phyloP scores from a whole-genome alignment of 2,329 filamentous ascomycete species.

The Penicillium crustosum region DNA sequence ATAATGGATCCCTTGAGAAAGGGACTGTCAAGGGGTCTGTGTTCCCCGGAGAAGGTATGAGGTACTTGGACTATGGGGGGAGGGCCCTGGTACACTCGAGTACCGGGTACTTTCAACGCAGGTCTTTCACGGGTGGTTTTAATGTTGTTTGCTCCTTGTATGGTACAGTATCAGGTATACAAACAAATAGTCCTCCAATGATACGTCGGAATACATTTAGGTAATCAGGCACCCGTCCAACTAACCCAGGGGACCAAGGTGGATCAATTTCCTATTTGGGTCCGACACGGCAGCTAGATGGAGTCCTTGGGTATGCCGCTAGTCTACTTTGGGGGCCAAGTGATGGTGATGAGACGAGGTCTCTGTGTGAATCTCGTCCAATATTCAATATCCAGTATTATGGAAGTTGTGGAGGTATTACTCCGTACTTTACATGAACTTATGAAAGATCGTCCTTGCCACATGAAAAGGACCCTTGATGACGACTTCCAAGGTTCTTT shows the following conservation, averaged over 20 bases:
- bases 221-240: constrained; percentile 21
- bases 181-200: constrained; percentile 7
- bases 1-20: constrained; percentile 14
- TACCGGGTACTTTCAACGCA: constrained; percentile 6
- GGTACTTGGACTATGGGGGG: constrained; percentile 5
- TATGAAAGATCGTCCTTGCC: constrained; percentile 2
- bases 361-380: neutral
- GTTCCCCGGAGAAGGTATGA: constrained; percentile 17
- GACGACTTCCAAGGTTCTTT: neutral
- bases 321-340: neutral
- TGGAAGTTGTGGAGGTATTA: neutral
- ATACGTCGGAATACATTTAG: neutral
- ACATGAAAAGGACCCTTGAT: constrained; percentile 9
- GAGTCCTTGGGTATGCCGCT: constrained; percentile 3
- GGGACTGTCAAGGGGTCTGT: constrained; percentile 18
- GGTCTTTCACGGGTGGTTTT: neutral
- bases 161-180: neutral
- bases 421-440: neutral
- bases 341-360: constrained; percentile 3
- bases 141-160: constrained; percentile 13
- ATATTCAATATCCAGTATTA: neutral
- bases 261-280: constrained; percentile 20
- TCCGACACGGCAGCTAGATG: constrained; percentile 14
- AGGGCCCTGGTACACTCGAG: neutral
- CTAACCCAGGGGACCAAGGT: constrained; percentile 10